Percentiles rank a stretch among this genome's conserved stretches.
These are phyloP conservation scores for Inga laurina DNA, from an alignment of 306 rosid species.

Conservation along the genomic window DNA sequence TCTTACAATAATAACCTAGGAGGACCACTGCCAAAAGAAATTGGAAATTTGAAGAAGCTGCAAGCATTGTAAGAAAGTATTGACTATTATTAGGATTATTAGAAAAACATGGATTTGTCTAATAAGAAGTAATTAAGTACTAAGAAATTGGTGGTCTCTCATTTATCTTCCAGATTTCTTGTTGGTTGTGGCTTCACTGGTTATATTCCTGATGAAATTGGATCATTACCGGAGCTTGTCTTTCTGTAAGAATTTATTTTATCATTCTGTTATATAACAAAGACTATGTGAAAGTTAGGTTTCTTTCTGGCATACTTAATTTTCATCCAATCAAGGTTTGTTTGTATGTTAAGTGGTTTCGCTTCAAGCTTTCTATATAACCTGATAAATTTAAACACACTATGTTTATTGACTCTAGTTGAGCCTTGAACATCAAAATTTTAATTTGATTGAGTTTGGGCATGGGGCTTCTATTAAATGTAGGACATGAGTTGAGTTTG, in stretches of 20 bases:
- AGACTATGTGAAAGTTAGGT: background rate
- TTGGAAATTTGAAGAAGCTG: conserved; percentile 52
- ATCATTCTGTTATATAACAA: background rate
- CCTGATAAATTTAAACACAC: background rate
- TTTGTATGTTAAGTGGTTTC: background rate
- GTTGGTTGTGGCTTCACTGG: too few relatives aligned
- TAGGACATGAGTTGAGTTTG: too few relatives aligned
- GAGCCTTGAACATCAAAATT: too few relatives aligned
- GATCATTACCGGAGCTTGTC: background rate
- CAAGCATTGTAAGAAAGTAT: conserved; percentile 40
- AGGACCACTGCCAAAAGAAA: background rate
- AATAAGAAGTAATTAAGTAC: background rate
- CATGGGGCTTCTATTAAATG: background rate
- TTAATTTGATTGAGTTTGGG: background rate
- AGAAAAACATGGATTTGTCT: background rate
- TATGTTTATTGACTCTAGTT: too few relatives aligned
- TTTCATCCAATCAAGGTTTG: background rate
- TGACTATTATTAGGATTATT: background rate
- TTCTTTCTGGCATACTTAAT: background rate
- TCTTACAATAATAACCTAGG: too few relatives aligned
- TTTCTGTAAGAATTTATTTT: background rate
- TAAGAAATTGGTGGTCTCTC: conserved; percentile 1
- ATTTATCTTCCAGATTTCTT: too few relatives aligned
- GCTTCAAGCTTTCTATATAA: background rate
- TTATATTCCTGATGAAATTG: too few relatives aligned